Evolutionary conservation across 805 yeast species (phyloP).

Genomic region (Lipomyces orientalis): DNA sequence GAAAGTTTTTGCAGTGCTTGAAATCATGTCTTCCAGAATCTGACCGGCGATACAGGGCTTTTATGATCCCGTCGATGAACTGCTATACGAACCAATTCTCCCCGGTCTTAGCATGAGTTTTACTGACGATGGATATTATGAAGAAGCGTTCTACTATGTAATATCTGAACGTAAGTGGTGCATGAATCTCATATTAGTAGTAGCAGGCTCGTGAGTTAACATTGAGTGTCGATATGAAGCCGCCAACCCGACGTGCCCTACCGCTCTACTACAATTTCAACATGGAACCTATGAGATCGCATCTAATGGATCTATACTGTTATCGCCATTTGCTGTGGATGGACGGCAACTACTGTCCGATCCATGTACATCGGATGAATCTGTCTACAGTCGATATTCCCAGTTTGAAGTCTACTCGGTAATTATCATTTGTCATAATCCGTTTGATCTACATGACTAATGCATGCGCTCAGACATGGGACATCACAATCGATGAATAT

Average conservation of each 20-base stretch:
- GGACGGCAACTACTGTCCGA: conserved; percentile 90
- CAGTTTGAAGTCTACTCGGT: conserved; percentile 53
- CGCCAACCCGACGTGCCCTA: conserved; percentile 78
- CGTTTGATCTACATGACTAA: neutral
- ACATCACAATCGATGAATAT: conserved; percentile 71
- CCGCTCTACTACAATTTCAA: conserved; percentile 82
- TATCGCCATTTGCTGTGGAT: conserved; percentile 81
- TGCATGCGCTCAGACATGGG: conserved; percentile 34
- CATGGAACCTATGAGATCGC: conserved; percentile 79
- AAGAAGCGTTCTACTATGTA: conserved; percentile 86
- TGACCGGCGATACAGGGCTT: conserved; percentile 51
- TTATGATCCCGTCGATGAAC: conserved; percentile 94
- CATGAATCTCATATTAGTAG: neutral
- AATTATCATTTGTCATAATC: conserved; percentile 4
- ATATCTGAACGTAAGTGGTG: conserved; percentile 59
- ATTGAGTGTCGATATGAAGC: conserved; percentile 31
- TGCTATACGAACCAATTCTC: conserved; percentile 90
- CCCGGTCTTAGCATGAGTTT: conserved; percentile 95
- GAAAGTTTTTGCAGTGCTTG: neutral
- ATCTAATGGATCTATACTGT: conserved; percentile 67
- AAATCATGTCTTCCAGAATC: neutral
- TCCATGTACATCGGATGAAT: conserved; percentile 67
- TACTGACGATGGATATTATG: conserved; percentile 89
- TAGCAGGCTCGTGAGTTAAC: neutral
- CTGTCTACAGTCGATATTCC: conserved; percentile 68